Evolutionary conservation across 352 stramenopile genomes (phyloP).

Genomic region (Phytophthora cryptogea): DNA sequence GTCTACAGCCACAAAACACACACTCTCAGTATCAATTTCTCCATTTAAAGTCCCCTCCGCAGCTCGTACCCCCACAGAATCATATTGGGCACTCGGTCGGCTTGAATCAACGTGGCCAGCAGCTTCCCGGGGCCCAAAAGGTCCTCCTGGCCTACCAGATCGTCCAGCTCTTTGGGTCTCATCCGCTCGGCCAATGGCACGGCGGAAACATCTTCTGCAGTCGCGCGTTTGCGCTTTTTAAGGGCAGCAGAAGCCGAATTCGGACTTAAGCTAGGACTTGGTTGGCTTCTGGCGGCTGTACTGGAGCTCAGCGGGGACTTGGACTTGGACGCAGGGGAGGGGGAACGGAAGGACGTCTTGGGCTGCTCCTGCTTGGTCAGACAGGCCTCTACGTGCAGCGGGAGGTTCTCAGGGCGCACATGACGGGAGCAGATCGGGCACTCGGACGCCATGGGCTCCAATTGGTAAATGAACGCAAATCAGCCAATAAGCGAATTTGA

Average conservation of each 20-base stretch:
- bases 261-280: not conserved
- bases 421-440: slow-evolving; percentile 84
- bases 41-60: not conserved
- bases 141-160: slow-evolving; percentile 75
- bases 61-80: slow-evolving; percentile 76
- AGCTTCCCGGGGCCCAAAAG: slow-evolving; percentile 67
- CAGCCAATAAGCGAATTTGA: slow-evolving; percentile 13
- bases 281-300: slow-evolving; percentile 15
- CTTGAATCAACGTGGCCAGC: slow-evolving; percentile 60
- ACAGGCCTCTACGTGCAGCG: slow-evolving; percentile 77
- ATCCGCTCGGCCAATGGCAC: slow-evolving; percentile 79
- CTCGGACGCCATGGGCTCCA: slow-evolving; percentile 33
- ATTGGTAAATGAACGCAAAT: slow-evolving; percentile 11
- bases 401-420: slow-evolving; percentile 74
- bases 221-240: slow-evolving; percentile 62
- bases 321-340: slow-evolving; percentile 20
- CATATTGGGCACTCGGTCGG: slow-evolving; percentile 82
- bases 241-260: slow-evolving; percentile 22
- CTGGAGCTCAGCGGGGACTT: slow-evolving; percentile 12
- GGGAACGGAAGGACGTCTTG: slow-evolving; percentile 16
- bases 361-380: slow-evolving; percentile 36
- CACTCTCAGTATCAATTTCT: slow-evolving; percentile 3
- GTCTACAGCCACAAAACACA: slow-evolving; percentile 33
- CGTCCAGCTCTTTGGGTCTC: slow-evolving; percentile 59
- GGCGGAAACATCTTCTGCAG: slow-evolving; percentile 22